phyloP scores from a whole-genome alignment of 495 filamentous ascomycete genomes.

The Ascobolus immersus region DNA sequence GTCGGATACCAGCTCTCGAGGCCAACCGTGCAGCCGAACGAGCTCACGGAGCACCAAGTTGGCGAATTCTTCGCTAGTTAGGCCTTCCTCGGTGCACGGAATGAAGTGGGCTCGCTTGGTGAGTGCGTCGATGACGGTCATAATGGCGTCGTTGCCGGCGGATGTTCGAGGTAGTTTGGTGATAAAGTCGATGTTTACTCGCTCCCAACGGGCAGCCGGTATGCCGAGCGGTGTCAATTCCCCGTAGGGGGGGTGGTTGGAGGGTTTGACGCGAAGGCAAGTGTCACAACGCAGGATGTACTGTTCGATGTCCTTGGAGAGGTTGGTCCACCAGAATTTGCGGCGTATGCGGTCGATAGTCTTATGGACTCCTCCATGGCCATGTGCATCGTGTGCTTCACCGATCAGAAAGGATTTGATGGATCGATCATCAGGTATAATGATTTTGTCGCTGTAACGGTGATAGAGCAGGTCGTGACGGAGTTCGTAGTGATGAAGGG shows the following conservation, averaged over 20 bases:
- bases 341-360: neutral
- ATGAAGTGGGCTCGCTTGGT: conserved; percentile 3
- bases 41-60: too few species aligned
- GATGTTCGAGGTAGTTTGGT: neutral
- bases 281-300: neutral
- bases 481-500: too few species aligned
- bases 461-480: too few species aligned
- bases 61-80: neutral
- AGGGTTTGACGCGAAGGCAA: neutral
- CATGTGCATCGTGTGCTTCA: conserved; percentile 1
- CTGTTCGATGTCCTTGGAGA: neutral
- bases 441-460: too few species aligned
- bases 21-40: too few species aligned
- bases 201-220: neutral
- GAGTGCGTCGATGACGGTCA: conserved; percentile 1
- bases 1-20: too few species aligned
- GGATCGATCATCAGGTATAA: too few species aligned
- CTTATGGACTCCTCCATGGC: neutral
- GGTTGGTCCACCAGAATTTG: neutral
- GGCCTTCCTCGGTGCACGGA: neutral
- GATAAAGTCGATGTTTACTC: conserved; percentile 5
- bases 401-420: too few species aligned
- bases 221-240: neutral
- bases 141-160: neutral
- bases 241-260: neutral